These are phyloP conservation scores for Debaryomyces nepalensis DNA, from an alignment of 1,139 yeast species.

Conservation along the genomic window DNA sequence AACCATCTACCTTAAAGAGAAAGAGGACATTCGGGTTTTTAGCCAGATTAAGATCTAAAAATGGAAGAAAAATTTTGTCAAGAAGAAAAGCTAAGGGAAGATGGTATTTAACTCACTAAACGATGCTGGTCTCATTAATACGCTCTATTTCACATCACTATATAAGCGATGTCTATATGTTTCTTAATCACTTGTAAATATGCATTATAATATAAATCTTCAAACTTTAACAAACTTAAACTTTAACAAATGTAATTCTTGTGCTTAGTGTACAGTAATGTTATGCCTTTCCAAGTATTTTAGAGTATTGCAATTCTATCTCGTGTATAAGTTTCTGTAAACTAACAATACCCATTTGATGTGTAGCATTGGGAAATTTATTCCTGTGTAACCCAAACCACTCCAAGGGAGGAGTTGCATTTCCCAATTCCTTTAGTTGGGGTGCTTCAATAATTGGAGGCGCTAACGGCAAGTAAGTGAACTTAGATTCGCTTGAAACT, in stretches of 20 bases:
- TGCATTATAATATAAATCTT: slow-evolving; percentile 9
- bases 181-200: slow-evolving; percentile 10
- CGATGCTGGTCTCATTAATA: slow-evolving; percentile 1
- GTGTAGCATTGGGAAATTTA: slow-evolving; percentile 83
- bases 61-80: slow-evolving; percentile 78
- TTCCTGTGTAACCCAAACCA: slow-evolving; percentile 95
- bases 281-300: slow-evolving; percentile 47
- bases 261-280: not conserved
- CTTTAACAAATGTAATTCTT: too few relatives aligned
- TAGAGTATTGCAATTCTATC: slow-evolving; percentile 56
- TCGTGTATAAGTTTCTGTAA: slow-evolving; percentile 75
- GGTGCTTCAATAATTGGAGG: slow-evolving; percentile 90
- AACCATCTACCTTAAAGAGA: slow-evolving; percentile 88
- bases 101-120: slow-evolving; percentile 85
- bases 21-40: slow-evolving; percentile 90
- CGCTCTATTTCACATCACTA: not conserved
- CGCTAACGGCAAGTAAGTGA: slow-evolving; percentile 63
- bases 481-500: slow-evolving; percentile 64
- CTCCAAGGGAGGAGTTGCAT: slow-evolving; percentile 96
- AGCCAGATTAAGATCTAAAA: slow-evolving; percentile 79
- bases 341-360: slow-evolving; percentile 73
- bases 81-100: slow-evolving; percentile 89
- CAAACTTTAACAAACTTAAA: too few relatives aligned
- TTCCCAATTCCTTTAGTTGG: slow-evolving; percentile 86
- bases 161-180: slow-evolving; percentile 1